Evolutionary conservation across 2,329 filamentous ascomycete species (phyloP), one percentile per base, ranked within the genome.

Genomic region (Penicillium sp.): DNA sequence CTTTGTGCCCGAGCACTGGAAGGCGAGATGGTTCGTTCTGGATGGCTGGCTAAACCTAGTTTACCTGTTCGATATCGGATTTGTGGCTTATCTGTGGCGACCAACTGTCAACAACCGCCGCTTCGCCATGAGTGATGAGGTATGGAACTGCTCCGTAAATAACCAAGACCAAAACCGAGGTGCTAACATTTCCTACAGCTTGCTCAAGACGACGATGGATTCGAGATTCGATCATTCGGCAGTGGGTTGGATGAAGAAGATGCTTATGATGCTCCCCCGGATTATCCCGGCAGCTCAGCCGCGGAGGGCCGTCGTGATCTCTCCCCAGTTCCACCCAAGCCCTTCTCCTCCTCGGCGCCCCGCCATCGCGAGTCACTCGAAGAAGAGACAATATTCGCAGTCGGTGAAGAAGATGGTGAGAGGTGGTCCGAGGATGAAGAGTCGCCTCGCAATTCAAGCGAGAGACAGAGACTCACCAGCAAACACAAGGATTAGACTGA

Each of bases 121-220:
- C 55, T 99, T 99, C 69, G 94, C 94, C 60, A 99, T 99, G 94
- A 96, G 90, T 77, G 94, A 99, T 69, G 94, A 99, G 81, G 85
- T 86, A 79, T 67, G 78, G 24, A 35, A 16, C 55, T 37, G 20
- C 37, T 54, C 26, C 29, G 42, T 26, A 13, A 11, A 32, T 6
- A 47, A 22, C 5, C 18, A 38, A 11, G 10, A 13, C 22, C 38
- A 43, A 8, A 34, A 22, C 48, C 26, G 45, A 1, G 13, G 46
- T 61, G 56, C 72, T 79, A 55, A 80, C 60, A 31, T 11, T 5
- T 16, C 20, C 8, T 47, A 39, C 59, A 87, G 84, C 88, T 99
- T 70, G 93, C 94, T 3, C 94, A 97, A 83, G 94, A 99, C 68
- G 94, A 99, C 66, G 93, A 97, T 70, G 94, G 94, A 35, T 99